Base-by-base conservation (phyloP, 768 basidiomycete genomes). In the Paxillus involutus region DNA sequence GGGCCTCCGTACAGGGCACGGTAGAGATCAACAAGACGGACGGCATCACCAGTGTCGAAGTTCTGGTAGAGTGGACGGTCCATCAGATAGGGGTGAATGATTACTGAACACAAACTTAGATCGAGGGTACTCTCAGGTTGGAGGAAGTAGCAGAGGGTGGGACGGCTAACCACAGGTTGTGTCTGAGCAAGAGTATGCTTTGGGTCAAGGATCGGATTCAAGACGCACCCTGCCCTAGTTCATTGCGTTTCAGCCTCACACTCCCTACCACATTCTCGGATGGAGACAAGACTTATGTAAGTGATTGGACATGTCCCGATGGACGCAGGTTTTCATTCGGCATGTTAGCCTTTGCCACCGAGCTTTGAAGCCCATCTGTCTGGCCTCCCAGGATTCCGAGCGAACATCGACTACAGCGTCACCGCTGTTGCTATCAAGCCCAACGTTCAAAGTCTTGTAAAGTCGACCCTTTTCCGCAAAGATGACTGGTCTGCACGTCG, bases 131-230 rank as follows among this genome's bases (percentile, higher is more conserved):
- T 37, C 71, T 89, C 45, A 66, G 71, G 47, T 60, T 89, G 43
- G 79, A 80, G 53, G 86, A 89, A 63, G 75, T 87, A 21, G 87
- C 80, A 4, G 88, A 82, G 55, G 83, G 82, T n/a, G 89, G 89
- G 12, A 75, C 77, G 7, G 74, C 78, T 19, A 75, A 76, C 19
- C 73, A 73, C 26, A 79, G 73, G 40, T 59, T 89, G 3, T 84
- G 80, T 59, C 69, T 81, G 42, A 77, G 79, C 55, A 80, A 75
- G 9, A 67, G 71, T 24, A 64, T 80, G 17, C 73, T 91, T 19
- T 91, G 86, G 87, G 73, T 72, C 52, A 84, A 78, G 61, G 76
- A 79, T 53, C 58, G 68, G 37, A 65, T 57, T 29, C 62, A 60
- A 43, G 73, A 73, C 49, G 42, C 63, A 6, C 66, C 69, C 4